These are phyloP conservation scores for Debaryomyces singareniensis DNA, from an alignment of 1,139 yeast species.

Conservation along the genomic window DNA sequence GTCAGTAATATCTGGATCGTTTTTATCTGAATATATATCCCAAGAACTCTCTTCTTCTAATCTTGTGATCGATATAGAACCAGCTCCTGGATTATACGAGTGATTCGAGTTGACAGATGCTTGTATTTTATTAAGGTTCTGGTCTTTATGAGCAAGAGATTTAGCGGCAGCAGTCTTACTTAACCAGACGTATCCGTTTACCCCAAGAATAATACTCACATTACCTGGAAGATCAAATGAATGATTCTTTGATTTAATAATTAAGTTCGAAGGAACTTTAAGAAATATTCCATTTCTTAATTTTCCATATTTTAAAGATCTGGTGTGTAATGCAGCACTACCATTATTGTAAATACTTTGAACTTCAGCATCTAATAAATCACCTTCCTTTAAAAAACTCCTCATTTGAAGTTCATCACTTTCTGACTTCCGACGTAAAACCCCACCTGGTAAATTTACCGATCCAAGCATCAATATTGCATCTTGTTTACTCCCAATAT, in stretches of 20 bases:
- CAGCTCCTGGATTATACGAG: slow-evolving; percentile 52
- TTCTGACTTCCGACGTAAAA: slow-evolving; percentile 86
- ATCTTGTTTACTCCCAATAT: slow-evolving; percentile 88
- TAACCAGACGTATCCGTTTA: slow-evolving; percentile 92
- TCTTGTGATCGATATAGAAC: slow-evolving; percentile 68
- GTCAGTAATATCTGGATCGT: slow-evolving; percentile 58
- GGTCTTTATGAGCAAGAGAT: slow-evolving; percentile 7
- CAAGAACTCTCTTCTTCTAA: slow-evolving; percentile 91
- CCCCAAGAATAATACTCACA: slow-evolving; percentile 84
- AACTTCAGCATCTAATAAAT: slow-evolving; percentile 90
- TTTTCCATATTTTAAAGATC: slow-evolving; percentile 93
- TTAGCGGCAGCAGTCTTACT: slow-evolving; percentile 52
- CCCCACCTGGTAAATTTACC: slow-evolving; percentile 96
- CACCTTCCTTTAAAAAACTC: slow-evolving; percentile 92
- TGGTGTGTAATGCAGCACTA: slow-evolving; percentile 87
- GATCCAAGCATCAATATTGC: slow-evolving; percentile 92
- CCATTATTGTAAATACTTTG: slow-evolving; percentile 89
- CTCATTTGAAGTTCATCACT: slow-evolving; percentile 97
- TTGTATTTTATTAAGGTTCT: slow-evolving; percentile 23
- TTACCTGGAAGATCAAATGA: slow-evolving; percentile 85
- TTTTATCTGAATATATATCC: slow-evolving; percentile 91
- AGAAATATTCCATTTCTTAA: slow-evolving; percentile 84
- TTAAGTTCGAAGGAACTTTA: slow-evolving; percentile 72
- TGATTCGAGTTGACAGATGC: slow-evolving; percentile 39
- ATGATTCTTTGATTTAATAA: slow-evolving; percentile 82